phyloP scores from a whole-genome alignment of 1,284 basidiomycete genomes.

The Xerocomus tenax region DNA sequence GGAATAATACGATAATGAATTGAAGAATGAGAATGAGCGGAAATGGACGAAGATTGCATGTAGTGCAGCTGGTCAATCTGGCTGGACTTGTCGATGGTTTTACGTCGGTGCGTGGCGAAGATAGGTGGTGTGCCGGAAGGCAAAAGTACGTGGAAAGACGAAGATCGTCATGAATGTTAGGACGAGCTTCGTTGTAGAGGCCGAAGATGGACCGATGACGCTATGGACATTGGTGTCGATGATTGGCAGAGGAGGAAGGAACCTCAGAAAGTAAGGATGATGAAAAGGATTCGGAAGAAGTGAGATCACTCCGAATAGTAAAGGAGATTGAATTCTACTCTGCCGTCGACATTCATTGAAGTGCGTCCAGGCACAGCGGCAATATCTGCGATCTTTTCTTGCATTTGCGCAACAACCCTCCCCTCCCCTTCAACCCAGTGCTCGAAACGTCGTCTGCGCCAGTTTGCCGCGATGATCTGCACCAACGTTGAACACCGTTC shows the following conservation, averaged over 20 bases:
- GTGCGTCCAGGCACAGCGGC: conserved; percentile 50
- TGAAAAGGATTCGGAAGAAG: conserved; percentile 62
- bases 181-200: conserved; percentile 57
- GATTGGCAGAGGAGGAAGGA: conserved; percentile 29
- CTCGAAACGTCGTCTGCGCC: conserved; percentile 32
- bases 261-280: conserved; percentile 45
- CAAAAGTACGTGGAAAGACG: conserved; percentile 70
- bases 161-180: conserved; percentile 52
- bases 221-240: conserved; percentile 61
- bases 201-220: conserved; percentile 55
- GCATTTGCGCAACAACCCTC: conserved; percentile 37
- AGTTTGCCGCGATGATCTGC: conserved; percentile 26
- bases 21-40: conserved; percentile 29
- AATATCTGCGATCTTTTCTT: conserved; percentile 54
- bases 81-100: conserved; percentile 72
- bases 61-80: conserved; percentile 53
- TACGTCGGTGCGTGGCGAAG: conserved; percentile 58
- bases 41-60: conserved; percentile 76
- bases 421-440: conserved; percentile 22
- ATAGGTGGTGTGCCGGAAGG: conserved; percentile 57
- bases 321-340: conserved; percentile 6
- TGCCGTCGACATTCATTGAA: conserved; percentile 6
- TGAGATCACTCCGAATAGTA: conserved; percentile 65
- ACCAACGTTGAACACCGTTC: conserved; percentile 51
- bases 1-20: conserved; percentile 33